A percentile compares a stretch with the other conserved stretches of the same genome.
These are phyloP conservation scores for Zymoseptoria ardabiliae DNA, from an alignment of 2,329 filamentous ascomycete genomes.

Conservation along the genomic window DNA sequence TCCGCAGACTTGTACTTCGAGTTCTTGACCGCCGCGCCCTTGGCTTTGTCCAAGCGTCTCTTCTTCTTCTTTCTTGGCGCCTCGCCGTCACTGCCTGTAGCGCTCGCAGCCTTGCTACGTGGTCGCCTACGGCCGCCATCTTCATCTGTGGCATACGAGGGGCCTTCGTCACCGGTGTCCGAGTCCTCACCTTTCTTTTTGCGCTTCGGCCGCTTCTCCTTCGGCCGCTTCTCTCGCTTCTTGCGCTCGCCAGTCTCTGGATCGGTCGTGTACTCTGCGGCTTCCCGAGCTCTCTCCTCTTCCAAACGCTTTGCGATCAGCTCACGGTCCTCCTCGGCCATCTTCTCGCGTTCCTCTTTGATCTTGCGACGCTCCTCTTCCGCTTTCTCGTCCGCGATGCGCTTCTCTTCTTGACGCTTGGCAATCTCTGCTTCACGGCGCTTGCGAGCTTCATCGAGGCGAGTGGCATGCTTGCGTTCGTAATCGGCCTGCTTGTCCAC, in stretches of 20 bases:
- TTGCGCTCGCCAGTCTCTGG: constrained; percentile 73
- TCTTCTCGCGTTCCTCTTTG: constrained; percentile 74
- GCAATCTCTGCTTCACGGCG: constrained; percentile 73
- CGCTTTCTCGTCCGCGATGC: constrained; percentile 60
- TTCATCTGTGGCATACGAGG: constrained; percentile 39
- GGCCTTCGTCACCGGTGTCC: constrained; percentile 39
- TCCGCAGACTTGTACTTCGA: constrained; percentile 80
- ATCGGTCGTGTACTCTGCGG: constrained; percentile 75
- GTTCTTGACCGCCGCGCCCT: constrained; percentile 34
- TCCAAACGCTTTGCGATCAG: constrained; percentile 64
- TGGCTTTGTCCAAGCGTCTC: constrained; percentile 53
- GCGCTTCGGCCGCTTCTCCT: constrained; percentile 35
- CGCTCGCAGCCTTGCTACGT: constrained; percentile 24
- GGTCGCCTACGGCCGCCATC: constrained; percentile 36
- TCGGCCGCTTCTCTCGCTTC: constrained; percentile 65
- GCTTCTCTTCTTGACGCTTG: constrained; percentile 68
- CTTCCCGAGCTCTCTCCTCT: constrained; percentile 56
- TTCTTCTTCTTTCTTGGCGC: constrained; percentile 57
- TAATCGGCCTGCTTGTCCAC: constrained; percentile 81
- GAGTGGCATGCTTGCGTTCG: constrained; percentile 85
- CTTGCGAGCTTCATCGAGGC: constrained; percentile 72
- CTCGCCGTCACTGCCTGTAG: constrained; percentile 38
- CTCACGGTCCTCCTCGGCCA: constrained; percentile 65
- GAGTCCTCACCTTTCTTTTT: constrained; percentile 54
- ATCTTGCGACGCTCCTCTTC: constrained; percentile 72